These are phyloP conservation scores for Vigna reflexopilosa DNA, from an alignment of 306 rosid genomes.

Conservation along the genomic window DNA sequence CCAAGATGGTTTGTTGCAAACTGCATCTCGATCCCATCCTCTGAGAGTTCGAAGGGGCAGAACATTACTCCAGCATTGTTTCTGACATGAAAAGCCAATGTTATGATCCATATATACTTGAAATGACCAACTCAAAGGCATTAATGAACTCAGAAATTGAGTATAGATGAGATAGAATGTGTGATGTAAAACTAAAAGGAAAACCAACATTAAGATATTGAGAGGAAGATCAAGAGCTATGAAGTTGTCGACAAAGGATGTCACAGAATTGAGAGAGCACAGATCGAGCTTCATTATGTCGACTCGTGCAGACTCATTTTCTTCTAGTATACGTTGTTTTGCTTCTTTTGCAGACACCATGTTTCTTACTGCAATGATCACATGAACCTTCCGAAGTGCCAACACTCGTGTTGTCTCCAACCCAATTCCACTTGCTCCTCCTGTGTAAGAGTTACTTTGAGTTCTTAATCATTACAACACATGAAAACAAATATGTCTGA, in stretches of 20 bases:
- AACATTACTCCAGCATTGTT: slow-evolving; percentile 98
- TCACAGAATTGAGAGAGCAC: slow-evolving; percentile 65
- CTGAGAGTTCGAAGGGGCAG: slow-evolving; percentile 82
- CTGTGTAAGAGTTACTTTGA: slow-evolving; percentile 41
- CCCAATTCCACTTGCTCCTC: slow-evolving; percentile 98
- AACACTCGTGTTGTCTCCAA: slow-evolving; percentile 81
- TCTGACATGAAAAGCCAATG: slow-evolving; percentile 54
- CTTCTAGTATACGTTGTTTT: slow-evolving; percentile 54
- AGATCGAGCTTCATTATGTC: slow-evolving; percentile 80
- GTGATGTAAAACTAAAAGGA: neutral
- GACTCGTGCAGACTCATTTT: slow-evolving; percentile 58
- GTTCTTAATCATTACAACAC: neutral
- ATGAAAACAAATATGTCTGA: too few relatives aligned
- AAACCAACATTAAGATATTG: slow-evolving; percentile 73
- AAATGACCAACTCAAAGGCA: neutral
- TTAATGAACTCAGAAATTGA: neutral
- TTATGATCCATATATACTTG: neutral
- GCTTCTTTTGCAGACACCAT: slow-evolving; percentile 71
- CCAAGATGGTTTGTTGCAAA: slow-evolving; percentile 95
- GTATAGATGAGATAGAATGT: neutral
- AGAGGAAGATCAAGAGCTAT: slow-evolving; percentile 81
- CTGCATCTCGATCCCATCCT: slow-evolving; percentile 86
- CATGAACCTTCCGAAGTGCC: slow-evolving; percentile 74
- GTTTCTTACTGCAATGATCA: slow-evolving; percentile 79
- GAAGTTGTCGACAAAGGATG: slow-evolving; percentile 67